Evolutionary conservation across 805 yeast genomes (phyloP).

Genomic region (Kodamaea neixiangensis): DNA sequence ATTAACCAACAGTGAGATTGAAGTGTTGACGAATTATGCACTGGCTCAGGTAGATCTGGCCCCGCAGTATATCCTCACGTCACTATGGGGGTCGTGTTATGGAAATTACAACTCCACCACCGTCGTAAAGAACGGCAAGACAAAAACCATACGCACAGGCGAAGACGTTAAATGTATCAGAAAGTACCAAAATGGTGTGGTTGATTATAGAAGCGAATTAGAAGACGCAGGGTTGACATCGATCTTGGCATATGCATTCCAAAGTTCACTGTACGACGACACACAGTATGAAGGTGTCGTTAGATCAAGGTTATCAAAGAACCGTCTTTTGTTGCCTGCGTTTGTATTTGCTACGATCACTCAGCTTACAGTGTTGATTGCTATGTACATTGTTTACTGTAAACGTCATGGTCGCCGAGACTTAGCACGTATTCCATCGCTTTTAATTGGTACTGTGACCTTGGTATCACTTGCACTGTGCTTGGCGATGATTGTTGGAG

Average conservation of each 20-base stretch:
- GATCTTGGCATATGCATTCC: conserved; percentile 51
- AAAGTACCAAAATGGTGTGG: conserved; percentile 2
- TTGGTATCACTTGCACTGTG: conserved; percentile 35
- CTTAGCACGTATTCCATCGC: conserved; percentile 30
- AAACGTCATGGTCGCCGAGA: conserved; percentile 35
- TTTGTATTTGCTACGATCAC: conserved; percentile 28
- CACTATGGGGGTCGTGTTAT: conserved; percentile 48
- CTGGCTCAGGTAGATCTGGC: conserved; percentile 46
- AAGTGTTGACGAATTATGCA: conserved; percentile 47
- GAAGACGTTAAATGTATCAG: conserved; percentile 26
- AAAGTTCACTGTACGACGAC: conserved; percentile 15
- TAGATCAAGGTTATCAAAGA: conserved; percentile 16
- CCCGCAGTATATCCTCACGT: conserved; percentile 49
- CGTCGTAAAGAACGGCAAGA: conserved; percentile 14
- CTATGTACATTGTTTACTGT: conserved; percentile 38
- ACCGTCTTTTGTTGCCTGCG: conserved; percentile 28
- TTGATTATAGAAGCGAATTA: conserved; percentile 49
- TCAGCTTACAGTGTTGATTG: conserved; percentile 29
- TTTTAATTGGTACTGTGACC: conserved; percentile 39
- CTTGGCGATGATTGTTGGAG: conserved; percentile 30
- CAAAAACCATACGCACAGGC: conserved; percentile 16
- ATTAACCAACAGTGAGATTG: conserved; percentile 51
- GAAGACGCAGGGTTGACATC: conserved; percentile 41
- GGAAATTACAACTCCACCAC: conserved; percentile 37
- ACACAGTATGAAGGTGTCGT: conserved; percentile 14